Percentiles rank a stretch among this genome's conserved stretches.
phyloP scores from a whole-genome alignment of 139 green algal genomes.

The Chlamydomonas asymmetrica region DNA sequence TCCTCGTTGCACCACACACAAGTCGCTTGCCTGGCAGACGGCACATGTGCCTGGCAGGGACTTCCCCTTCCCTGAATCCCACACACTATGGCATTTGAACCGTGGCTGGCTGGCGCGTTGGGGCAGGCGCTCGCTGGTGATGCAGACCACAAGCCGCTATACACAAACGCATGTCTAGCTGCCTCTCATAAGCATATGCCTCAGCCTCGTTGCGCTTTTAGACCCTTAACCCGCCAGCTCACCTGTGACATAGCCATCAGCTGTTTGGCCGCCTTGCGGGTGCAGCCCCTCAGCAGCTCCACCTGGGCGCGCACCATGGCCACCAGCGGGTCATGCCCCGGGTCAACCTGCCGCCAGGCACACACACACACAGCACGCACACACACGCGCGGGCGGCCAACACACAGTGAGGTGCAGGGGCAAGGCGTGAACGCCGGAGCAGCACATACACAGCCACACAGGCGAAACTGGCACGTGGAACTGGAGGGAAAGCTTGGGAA shows the following conservation, averaged over 20 bases:
- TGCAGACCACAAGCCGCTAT: neutral
- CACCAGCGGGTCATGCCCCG: conserved; percentile 1
- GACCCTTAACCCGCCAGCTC: neutral
- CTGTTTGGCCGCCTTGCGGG: conserved; percentile 14
- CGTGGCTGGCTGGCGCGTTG: neutral
- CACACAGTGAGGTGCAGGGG: too few species aligned
- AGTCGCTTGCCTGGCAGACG: neutral
- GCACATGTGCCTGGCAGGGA: neutral
- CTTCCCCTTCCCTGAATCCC: neutral
- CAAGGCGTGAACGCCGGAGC: neutral
- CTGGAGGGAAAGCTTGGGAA: too few species aligned
- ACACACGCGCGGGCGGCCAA: too few species aligned
- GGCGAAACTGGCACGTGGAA: neutral
- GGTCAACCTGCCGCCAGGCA: neutral
- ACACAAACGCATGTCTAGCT: too few species aligned
- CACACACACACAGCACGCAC: too few species aligned
- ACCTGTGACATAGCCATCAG: neutral
- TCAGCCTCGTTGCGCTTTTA: too few species aligned
- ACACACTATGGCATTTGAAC: neutral
- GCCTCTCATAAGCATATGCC: too few species aligned
- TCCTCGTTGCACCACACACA: too few species aligned
- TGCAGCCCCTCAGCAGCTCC: conserved; percentile 13
- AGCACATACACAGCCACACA: too few species aligned
- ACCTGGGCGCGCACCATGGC: conserved; percentile 9
- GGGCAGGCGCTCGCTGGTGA: neutral